Percentiles rank a stretch among this genome's conserved stretches.
Evolutionary conservation across 225 moss, liverwort and hornwort species (phyloP).

Genomic region (Ulota crispa): DNA sequence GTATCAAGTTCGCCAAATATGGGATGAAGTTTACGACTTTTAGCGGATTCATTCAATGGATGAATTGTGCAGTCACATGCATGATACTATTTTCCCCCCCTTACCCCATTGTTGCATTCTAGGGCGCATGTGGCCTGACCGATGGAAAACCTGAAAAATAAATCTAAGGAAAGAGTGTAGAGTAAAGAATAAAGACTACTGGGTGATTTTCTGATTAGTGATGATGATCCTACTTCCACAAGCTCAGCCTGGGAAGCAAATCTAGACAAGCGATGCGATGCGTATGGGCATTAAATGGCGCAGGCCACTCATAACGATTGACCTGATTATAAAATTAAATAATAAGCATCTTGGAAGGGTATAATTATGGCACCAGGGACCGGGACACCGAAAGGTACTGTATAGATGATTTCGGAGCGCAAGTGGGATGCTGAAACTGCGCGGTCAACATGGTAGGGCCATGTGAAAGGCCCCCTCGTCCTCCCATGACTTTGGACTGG

Average conservation of each 20-base stretch:
- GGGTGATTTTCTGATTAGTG: constrained; percentile 20
- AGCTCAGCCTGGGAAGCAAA: constrained; percentile 24
- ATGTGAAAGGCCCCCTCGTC: constrained; percentile 38
- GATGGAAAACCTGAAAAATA: too few relatives aligned
- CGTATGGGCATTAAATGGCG: constrained; percentile 34
- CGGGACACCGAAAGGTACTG: constrained; percentile 32
- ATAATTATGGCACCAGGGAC: constrained; percentile 43
- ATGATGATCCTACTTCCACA: constrained; percentile 18
- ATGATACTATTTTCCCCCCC: too few relatives aligned
- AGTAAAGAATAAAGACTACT: neutral
- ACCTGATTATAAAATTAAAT: constrained; percentile 24
- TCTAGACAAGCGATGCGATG: constrained; percentile 41
- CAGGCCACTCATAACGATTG: constrained; percentile 43
- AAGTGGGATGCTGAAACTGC: constrained; percentile 42
- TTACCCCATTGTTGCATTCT: too few relatives aligned
- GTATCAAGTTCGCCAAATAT: too few relatives aligned
- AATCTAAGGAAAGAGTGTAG: neutral
- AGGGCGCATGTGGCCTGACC: too few relatives aligned
- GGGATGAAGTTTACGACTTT: too few relatives aligned
- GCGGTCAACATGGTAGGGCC: constrained; percentile 49
- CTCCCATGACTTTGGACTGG: constrained; percentile 56
- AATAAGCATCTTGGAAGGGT: constrained; percentile 39
- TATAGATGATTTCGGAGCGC: constrained; percentile 43
- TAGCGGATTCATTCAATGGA: too few relatives aligned
- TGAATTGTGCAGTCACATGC: too few relatives aligned